Evolutionary conservation across 176 grass and related monocot species (phyloP).

Genomic region (bread wheat (Triticum aestivum)): IWGSC_CS_RefSeq_v2.1 NC_057810.1:188800907-188801406

Average conservation of each 20-base stretch:
- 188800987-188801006: no score
- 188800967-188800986: not conserved
- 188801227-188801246: constrained; percentile 16
- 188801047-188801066: constrained; percentile 6
- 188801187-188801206: no score
- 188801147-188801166: not conserved
- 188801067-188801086: constrained; percentile 4
- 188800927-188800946: no score
- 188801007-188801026: not conserved
- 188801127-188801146: not conserved
- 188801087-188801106: constrained; percentile 12
- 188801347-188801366: not conserved
- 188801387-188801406: not conserved
- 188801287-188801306: no score
- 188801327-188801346: not conserved
- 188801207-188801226: no score
- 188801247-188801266: not conserved
- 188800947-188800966: not conserved
- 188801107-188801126: constrained; percentile 25
- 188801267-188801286: not conserved
- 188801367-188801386: not conserved
- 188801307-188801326: constrained; percentile 5
- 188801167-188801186: not conserved
- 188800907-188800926: no score
- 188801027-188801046: not conserved